A percentile compares a stretch with the other conserved stretches of the same genome.
Evolutionary conservation across 2,329 filamentous ascomycete species (phyloP).

Genomic region (Fusarium bulbicola): DNA sequence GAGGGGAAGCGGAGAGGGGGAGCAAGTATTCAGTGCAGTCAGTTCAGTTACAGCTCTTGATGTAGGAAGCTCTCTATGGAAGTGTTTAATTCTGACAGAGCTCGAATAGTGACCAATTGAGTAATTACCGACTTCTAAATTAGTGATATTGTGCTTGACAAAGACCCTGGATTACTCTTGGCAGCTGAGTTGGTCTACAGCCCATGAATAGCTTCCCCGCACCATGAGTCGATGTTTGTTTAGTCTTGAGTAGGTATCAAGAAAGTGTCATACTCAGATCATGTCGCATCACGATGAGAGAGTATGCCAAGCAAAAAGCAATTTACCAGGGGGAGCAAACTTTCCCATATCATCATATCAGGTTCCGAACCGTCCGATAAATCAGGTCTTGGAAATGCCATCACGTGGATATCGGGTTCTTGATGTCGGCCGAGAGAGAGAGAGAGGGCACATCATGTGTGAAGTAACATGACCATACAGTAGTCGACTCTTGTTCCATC

Average conservation of each 20-base stretch:
- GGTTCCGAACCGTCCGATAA: slow-evolving; percentile 28
- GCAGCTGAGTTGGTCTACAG: slow-evolving; percentile 2
- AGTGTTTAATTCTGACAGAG: slow-evolving; percentile 24
- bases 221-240: slow-evolving; percentile 12
- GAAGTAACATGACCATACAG: slow-evolving; percentile 5
- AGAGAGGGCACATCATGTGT: not conserved
- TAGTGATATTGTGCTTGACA: not conserved
- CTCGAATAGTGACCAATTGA: not conserved
- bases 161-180: not conserved
- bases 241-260: not conserved
- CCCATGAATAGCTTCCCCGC: slow-evolving; percentile 16
- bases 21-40: not conserved
- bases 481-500: not conserved
- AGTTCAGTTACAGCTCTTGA: not conserved
- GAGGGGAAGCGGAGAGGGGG: not conserved
- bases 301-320: not conserved
- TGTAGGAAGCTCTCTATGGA: slow-evolving; percentile 26
- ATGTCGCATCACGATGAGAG: slow-evolving; percentile 21
- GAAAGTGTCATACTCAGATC: slow-evolving; percentile 33
- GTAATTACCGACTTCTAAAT: not conserved
- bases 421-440: slow-evolving; percentile 23
- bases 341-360: slow-evolving; percentile 30
- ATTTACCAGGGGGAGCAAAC: slow-evolving; percentile 5
- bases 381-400: slow-evolving; percentile 20
- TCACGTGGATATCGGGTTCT: slow-evolving; percentile 24